Evolutionary conservation across 2,329 filamentous ascomycete species (phyloP).

Genomic region (Capronia americana): DNA sequence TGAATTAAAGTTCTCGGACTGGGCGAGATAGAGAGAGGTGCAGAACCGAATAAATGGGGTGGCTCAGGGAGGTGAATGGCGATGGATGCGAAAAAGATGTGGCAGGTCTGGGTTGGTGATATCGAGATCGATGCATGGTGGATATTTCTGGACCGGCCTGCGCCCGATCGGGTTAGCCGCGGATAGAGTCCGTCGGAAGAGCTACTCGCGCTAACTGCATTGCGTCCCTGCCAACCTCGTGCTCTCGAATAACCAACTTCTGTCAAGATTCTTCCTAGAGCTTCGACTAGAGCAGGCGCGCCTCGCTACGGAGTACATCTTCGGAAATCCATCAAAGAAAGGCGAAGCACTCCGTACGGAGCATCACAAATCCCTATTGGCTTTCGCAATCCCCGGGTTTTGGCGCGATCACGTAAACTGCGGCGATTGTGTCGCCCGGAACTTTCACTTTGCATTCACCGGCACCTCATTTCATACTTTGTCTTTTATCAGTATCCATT

Average conservation of each 20-base stretch:
- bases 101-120: not conserved
- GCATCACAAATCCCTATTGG: not conserved
- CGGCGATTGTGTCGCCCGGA: not conserved
- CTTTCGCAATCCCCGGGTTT: not conserved
- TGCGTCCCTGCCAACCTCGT: too few species aligned
- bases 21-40: constrained; percentile 7
- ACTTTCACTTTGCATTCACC: not conserved
- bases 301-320: not conserved
- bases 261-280: not conserved
- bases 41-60: constrained; percentile 24
- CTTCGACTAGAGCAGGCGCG: too few species aligned
- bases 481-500: too few species aligned
- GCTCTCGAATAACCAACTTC: not conserved
- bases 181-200: not conserved
- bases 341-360: not conserved
- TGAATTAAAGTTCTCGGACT: constrained; percentile 2
- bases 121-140: not conserved
- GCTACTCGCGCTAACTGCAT: not conserved
- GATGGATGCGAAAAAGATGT: not conserved
- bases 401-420: not conserved
- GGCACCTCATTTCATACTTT: not conserved
- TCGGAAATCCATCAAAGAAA: not conserved
- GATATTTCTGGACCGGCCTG: not conserved
- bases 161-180: not conserved
- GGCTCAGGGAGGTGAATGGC: constrained; percentile 1